phyloP scores from a whole-genome alignment of 306 rosid genomes.

The Herpetospermum pedunculosum region DNA sequence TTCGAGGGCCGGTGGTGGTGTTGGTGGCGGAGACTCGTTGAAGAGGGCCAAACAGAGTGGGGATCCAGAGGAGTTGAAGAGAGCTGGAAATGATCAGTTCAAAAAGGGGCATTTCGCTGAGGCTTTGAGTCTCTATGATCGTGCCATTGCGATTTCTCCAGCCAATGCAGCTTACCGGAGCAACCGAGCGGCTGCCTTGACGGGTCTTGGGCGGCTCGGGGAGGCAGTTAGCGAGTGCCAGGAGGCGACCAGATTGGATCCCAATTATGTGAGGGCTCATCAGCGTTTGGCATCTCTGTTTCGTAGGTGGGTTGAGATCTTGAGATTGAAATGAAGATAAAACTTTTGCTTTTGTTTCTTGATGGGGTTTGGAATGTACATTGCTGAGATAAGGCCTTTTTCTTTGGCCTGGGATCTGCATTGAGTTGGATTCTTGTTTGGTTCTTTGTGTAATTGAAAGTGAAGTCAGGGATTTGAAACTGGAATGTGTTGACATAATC shows the following conservation, averaged over 20 bases:
- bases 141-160: conserved; percentile 66
- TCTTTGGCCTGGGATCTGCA: too few species aligned
- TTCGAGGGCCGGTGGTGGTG: conserved; percentile 6
- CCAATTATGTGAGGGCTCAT: conserved; percentile 71
- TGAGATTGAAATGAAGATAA: not conserved
- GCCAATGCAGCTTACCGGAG: conserved; percentile 62
- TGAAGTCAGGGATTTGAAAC: not conserved
- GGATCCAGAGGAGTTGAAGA: conserved; percentile 85
- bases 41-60: conserved; percentile 27
- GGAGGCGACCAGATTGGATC: conserved; percentile 82
- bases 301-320: conserved; percentile 45
- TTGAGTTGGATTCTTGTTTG: not conserved
- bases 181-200: conserved; percentile 89
- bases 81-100: conserved; percentile 72
- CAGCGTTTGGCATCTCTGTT: conserved; percentile 73
- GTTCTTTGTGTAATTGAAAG: not conserved
- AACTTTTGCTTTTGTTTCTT: not conserved
- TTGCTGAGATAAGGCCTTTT: too few species aligned
- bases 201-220: conserved; percentile 45
- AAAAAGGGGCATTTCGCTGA: conserved; percentile 55
- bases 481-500: conserved; percentile 2
- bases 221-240: conserved; percentile 83
- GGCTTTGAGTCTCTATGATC: conserved; percentile 70
- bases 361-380: not conserved
- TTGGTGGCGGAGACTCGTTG: conserved; percentile 16